Base-by-base conservation (phyloP, 2,329 filamentous ascomycete genomes). In the Thermothelomyces thermophilus region DNA sequence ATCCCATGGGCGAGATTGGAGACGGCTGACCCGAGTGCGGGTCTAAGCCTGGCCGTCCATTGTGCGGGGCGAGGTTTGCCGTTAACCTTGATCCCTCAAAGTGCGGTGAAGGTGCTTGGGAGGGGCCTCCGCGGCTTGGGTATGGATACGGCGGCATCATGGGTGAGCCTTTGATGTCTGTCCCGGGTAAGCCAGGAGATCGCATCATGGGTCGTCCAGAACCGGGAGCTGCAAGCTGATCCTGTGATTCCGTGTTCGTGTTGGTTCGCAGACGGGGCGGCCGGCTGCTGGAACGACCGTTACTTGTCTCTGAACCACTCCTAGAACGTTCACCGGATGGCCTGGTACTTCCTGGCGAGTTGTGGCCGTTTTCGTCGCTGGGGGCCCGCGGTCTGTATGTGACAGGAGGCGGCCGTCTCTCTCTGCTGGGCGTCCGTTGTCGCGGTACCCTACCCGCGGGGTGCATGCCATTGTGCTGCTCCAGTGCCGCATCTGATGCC, bases 251-350 rank as follows among this genome's bases (percentile, higher is more conserved):
- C 0, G 66, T 66, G 35, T 64, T 66, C 16, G 42, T 50, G 33
- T 46, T 46, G 14, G 73, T 72, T 36, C 68, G 67, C 9, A 69
- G 59, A 22, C 69, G 66, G 3, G 65, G 61, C 8, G 68, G 69
- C n/a, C 70, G 68, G 50, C 66, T 69, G 26, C 64, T 65, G 19
- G 68, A 67, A 30, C 56, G 59, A 24, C 68, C 68, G n/a, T 64
- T 71, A 62, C 76, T 79, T 3, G 75, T 68, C 19, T 80, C 76
- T 0, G 77, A 80, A 28, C 76, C 75, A 54, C 77, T 80, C 36
- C 77, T 68, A 37, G 79, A 72, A 9, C 76, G 69, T 37, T 78
- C 75, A 0, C 66, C 68, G 3, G 64, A 66, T 1, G 61, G 56
- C 4, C 63, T 59, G 5, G 61, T 61, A 4, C 54, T 50, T 1